Evolutionary conservation across 192 early-diverging fungal species (phyloP).

Genomic region (Pilobolus umbonatus): DNA sequence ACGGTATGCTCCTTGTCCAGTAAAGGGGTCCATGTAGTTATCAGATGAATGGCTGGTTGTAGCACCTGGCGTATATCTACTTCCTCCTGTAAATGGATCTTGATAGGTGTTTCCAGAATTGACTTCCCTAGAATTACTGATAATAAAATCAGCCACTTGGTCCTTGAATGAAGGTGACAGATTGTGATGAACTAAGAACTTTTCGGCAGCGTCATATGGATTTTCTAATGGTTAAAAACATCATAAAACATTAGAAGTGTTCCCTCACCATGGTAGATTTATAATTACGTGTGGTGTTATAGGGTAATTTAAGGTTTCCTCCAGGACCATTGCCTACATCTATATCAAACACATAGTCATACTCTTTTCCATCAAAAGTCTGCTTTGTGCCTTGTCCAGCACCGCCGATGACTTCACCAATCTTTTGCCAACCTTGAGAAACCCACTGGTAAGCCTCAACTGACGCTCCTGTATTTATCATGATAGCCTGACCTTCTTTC

Average conservation of each 20-base stretch:
- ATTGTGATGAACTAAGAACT: constrained; percentile 79
- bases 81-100: constrained; percentile 51
- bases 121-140: constrained; percentile 68
- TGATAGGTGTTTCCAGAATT: constrained; percentile 44
- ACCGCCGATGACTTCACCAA: constrained; percentile 93
- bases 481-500: constrained; percentile 84
- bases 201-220: constrained; percentile 88
- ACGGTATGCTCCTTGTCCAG: constrained; percentile 58
- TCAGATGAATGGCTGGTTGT: background rate
- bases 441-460: constrained; percentile 91
- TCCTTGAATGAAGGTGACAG: constrained; percentile 84
- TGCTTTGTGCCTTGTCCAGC: constrained; percentile 73
- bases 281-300: constrained; percentile 67
- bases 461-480: constrained; percentile 64
- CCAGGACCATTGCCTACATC: constrained; percentile 76
- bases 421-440: constrained; percentile 68
- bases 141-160: constrained; percentile 93
- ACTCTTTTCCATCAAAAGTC: constrained; percentile 80
- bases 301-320: constrained; percentile 83
- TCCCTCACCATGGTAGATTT: background rate
- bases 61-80: background rate
- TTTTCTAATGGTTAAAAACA: constrained; percentile 59
- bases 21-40: constrained; percentile 30
- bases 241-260: constrained; percentile 12
- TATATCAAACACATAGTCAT: constrained; percentile 98